These are phyloP conservation scores for Geotrichum fermentans DNA, from an alignment of 1,139 yeast genomes.

Conservation along the genomic window DNA sequence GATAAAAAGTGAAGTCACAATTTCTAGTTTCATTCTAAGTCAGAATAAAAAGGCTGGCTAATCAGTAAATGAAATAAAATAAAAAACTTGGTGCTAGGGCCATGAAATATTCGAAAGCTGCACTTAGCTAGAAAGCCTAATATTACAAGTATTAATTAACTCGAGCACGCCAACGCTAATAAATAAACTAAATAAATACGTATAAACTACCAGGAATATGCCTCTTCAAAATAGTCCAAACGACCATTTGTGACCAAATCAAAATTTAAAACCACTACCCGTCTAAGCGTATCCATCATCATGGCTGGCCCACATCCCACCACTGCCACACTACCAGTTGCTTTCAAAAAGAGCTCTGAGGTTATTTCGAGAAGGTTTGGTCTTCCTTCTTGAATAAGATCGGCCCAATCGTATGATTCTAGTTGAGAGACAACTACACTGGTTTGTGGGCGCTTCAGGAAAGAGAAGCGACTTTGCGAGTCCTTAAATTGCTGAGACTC, in stretches of 20 bases:
- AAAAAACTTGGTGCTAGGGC: too few relatives aligned
- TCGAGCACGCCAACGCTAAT: too few relatives aligned
- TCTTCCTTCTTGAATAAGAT: slow-evolving; percentile 20
- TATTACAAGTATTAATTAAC: too few relatives aligned
- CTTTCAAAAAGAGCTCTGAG: slow-evolving; percentile 26
- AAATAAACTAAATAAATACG: too few relatives aligned
- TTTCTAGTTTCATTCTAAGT: too few relatives aligned
- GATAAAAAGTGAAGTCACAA: too few relatives aligned
- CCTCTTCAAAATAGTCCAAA: slow-evolving; percentile 40
- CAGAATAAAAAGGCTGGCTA: too few relatives aligned
- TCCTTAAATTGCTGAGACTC: slow-evolving; percentile 10
- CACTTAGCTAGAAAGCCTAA: too few relatives aligned
- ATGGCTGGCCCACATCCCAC: slow-evolving; percentile 40
- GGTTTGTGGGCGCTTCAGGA: too few relatives aligned
- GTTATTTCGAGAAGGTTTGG: slow-evolving; percentile 30
- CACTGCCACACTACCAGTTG: slow-evolving; percentile 36
- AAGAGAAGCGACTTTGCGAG: neutral
- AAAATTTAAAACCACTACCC: slow-evolving; percentile 29
- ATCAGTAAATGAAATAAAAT: too few relatives aligned
- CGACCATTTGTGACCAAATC: slow-evolving; percentile 34
- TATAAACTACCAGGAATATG: slow-evolving; percentile 39
- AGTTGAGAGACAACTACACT: slow-evolving; percentile 8
- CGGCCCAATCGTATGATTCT: slow-evolving; percentile 12
- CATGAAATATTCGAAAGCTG: too few relatives aligned
- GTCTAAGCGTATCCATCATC: slow-evolving; percentile 37